Base-by-base conservation (phyloP, 2,329 filamentous ascomycete species). In the Albifimbria verrucaria region DNA sequence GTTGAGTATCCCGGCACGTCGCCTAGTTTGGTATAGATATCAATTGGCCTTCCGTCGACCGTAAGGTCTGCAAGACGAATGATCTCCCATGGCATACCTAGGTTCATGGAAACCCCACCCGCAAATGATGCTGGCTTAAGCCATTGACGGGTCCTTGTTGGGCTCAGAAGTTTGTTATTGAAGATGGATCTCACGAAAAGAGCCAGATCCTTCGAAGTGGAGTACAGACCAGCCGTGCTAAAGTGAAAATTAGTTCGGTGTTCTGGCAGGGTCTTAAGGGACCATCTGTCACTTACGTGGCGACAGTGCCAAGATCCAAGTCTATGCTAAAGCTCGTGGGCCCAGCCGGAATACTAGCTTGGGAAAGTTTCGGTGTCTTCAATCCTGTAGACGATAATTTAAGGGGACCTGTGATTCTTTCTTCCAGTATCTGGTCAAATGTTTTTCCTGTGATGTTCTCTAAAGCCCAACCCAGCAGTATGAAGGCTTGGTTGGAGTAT, bases 31-130 rank as follows among this genome's bases (percentile, higher is more conserved):
- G 63, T 65, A 58, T 68, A 70, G 46, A 66, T 59, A 23, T 67
- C 64, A 47, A 70, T 54, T 1, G 68, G 61, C 12, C 65, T 63
- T 42, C 55, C 57, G 49, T 67, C 65, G 23, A 60, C 57, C 1
- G 66, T 67, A 18, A 68, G 61, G 4, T 59, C 65, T 12, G 60
- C 59, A 7, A 66, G 64, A 36, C 65, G 65, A 12, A 62, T 52
- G 49, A 70, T 70, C 47, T 71, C 68, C 68, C 68, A 71, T 2
- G 66, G 66, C 3, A 59, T 64, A 24, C 68, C 68, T 17, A 71
- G 52, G 4, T 65, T 68, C 52, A n/a, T 58, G 43, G 22, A 58
- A 54, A n/a, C 65, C 51, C 41, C 65, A 22, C 50, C 50, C 32
- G 50, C 49, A 26, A 51, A 51, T 4, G 20, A 39, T 11, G 36